These are phyloP conservation scores for Taphrina communis DNA, from an alignment of 1,139 yeast species.

Conservation along the genomic window DNA sequence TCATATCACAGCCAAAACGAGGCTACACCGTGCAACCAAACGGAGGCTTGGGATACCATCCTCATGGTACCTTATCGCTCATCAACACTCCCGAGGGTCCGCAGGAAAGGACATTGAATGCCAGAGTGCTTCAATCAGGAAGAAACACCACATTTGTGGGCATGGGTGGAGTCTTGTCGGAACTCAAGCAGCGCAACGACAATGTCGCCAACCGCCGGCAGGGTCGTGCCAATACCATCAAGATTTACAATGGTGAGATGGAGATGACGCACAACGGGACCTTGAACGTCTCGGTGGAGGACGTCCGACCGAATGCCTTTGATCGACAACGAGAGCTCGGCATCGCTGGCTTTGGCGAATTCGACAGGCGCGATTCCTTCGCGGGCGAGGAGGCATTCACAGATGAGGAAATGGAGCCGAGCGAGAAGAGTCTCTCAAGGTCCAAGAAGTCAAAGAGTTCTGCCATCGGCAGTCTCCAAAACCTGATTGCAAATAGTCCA, in stretches of 20 bases:
- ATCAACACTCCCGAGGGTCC: conserved; percentile 34
- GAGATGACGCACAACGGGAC: conserved; percentile 13
- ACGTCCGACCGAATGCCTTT: conserved; percentile 17
- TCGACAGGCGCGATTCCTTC: conserved; percentile 8
- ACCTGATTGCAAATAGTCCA: conserved; percentile 8
- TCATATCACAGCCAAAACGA: conserved; percentile 1
- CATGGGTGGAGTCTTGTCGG: conserved; percentile 26
- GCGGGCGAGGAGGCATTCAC: conserved; percentile 14
- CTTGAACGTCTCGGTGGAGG: conserved; percentile 17
- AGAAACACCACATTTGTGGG: conserved; percentile 23
- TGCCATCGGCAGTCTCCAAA: neutral
- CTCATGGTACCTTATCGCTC: conserved; percentile 36
- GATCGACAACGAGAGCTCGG: conserved; percentile 12
- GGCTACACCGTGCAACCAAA: conserved; percentile 24
- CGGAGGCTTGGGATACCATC: conserved; percentile 35
- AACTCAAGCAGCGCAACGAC: conserved; percentile 6
- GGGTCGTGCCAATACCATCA: conserved; percentile 20
- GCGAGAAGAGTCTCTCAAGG: conserved; percentile 7
- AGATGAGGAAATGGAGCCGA: conserved; percentile 17
- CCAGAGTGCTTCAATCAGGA: conserved; percentile 17
- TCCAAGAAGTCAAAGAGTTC: neutral
- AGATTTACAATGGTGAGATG: conserved; percentile 1
- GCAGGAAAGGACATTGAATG: conserved; percentile 19
- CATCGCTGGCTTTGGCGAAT: neutral
- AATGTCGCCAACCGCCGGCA: neutral